A percentile compares a stretch with the other conserved stretches of the same genome.
Conservation (phyloP, 768 basidiomycete species). For the Russula lepida region DNA sequence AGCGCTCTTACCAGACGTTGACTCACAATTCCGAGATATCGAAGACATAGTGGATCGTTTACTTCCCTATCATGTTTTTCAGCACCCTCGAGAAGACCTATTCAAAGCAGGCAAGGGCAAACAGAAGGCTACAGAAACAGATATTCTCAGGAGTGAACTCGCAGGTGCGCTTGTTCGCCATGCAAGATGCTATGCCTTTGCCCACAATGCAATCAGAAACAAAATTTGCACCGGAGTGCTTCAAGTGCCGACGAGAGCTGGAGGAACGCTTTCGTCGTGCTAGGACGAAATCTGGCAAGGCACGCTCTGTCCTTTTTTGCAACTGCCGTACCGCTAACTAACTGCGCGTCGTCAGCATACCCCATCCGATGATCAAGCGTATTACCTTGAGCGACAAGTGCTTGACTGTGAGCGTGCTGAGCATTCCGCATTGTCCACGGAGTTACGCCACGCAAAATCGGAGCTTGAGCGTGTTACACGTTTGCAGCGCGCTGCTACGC, state of each 20-base stretch:
- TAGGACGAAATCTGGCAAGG: constrained; percentile 48
- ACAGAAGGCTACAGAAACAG: constrained; percentile 42
- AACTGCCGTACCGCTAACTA: neutral
- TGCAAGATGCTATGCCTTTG: neutral
- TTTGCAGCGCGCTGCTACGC: constrained; percentile 49
- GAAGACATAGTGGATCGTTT: constrained; percentile 61
- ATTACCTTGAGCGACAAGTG: constrained; percentile 52
- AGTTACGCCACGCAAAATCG: constrained; percentile 52
- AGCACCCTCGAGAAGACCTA: constrained; percentile 64
- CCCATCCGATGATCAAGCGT: constrained; percentile 54
- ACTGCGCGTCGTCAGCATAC: constrained; percentile 37
- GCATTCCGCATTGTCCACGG: constrained; percentile 44
- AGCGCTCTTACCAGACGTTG: constrained; percentile 55
- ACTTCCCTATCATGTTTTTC: constrained; percentile 73
- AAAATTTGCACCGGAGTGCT: constrained; percentile 58
- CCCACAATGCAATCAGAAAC: constrained; percentile 44
- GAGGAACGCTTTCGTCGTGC: constrained; percentile 50
- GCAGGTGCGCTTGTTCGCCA: constrained; percentile 34
- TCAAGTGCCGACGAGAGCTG: constrained; percentile 47
- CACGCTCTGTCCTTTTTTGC: constrained; percentile 27
- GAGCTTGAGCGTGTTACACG: constrained; percentile 63
- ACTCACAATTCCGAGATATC: constrained; percentile 56
- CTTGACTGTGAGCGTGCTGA: constrained; percentile 62
- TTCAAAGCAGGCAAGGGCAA: constrained; percentile 47
- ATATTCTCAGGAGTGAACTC: constrained; percentile 41